A percentile compares a stretch with the other conserved stretches of the same genome.
These are phyloP conservation scores for Sedum album DNA, from an alignment of 164 flowering plant genomes.

Conservation along the genomic window DNA sequence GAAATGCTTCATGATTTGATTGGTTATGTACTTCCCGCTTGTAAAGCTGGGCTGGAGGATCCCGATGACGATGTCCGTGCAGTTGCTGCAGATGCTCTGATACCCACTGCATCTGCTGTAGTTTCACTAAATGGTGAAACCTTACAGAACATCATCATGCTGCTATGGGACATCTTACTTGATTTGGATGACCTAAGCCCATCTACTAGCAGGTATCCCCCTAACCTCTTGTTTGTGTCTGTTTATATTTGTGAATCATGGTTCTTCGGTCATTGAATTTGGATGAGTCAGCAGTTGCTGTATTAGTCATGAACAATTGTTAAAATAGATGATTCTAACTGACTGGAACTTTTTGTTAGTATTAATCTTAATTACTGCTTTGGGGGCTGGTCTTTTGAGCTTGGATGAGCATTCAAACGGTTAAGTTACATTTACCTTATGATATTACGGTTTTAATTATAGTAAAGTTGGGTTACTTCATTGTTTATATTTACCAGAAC, in stretches of 20 bases:
- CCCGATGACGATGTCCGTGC: conserved; percentile 99
- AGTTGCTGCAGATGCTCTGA: conserved; percentile 94
- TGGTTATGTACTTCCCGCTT: conserved; percentile 71
- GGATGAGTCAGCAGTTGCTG: neutral
- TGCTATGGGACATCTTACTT: conserved; percentile 96
- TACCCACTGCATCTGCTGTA: conserved; percentile 77
- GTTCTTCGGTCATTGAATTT: neutral
- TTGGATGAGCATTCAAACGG: too few relatives aligned
- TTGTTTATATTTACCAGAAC: neutral
- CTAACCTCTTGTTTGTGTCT: neutral
- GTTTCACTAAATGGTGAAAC: conserved; percentile 55
- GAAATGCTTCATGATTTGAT: conserved; percentile 88
- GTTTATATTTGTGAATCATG: neutral
- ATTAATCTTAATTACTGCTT: too few relatives aligned
- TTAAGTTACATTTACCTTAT: too few relatives aligned
- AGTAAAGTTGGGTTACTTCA: neutral
- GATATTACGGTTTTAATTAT: too few relatives aligned
- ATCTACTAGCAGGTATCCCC: conserved; percentile 86
- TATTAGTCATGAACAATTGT: neutral
- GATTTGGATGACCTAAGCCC: conserved; percentile 98
- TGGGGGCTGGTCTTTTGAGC: neutral
- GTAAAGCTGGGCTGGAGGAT: conserved; percentile 89
- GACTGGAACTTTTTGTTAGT: too few relatives aligned
- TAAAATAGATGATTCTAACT: neutral
- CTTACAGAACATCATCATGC: conserved; percentile 78